Conservation (phyloP, 1,139 yeast genomes). For the Yamadazyma membranifaciens region DNA sequence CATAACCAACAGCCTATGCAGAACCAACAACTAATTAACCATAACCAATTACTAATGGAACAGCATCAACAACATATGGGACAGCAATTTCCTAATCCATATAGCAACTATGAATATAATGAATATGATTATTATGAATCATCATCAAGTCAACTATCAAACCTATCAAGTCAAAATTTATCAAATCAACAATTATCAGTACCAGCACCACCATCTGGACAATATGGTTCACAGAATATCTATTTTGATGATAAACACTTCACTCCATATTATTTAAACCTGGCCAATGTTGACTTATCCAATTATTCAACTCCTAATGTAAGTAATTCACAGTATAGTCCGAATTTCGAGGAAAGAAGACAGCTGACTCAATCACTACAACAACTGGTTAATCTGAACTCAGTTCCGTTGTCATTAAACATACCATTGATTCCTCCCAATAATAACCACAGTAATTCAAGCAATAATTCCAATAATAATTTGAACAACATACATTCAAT, state of each 20-base stretch:
- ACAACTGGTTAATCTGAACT: background rate
- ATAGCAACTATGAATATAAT: background rate
- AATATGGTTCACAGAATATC: constrained; percentile 1
- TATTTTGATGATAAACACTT: constrained; percentile 2
- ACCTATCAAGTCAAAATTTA: background rate
- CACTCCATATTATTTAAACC: constrained; percentile 5
- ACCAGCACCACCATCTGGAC: background rate
- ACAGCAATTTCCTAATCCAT: background rate
- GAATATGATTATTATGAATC: background rate
- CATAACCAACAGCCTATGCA: background rate
- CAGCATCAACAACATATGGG: background rate
- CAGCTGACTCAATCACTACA: background rate
- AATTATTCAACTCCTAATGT: constrained; percentile 13
- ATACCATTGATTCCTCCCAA: background rate
- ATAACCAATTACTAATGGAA: background rate
- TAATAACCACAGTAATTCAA: background rate
- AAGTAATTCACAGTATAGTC: constrained; percentile 16
- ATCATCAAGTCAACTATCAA: background rate
- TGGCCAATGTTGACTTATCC: constrained; percentile 13
- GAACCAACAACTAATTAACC: constrained; percentile 7
- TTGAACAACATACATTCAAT: background rate
- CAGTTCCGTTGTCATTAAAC: background rate
- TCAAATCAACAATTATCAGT: background rate
- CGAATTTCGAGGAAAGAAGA: constrained; percentile 7
- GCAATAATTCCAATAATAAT: background rate